These are phyloP conservation scores for Rauvolfia tetraphylla DNA, from an alignment of 257 asterid genomes.

Conservation along the genomic window DNA sequence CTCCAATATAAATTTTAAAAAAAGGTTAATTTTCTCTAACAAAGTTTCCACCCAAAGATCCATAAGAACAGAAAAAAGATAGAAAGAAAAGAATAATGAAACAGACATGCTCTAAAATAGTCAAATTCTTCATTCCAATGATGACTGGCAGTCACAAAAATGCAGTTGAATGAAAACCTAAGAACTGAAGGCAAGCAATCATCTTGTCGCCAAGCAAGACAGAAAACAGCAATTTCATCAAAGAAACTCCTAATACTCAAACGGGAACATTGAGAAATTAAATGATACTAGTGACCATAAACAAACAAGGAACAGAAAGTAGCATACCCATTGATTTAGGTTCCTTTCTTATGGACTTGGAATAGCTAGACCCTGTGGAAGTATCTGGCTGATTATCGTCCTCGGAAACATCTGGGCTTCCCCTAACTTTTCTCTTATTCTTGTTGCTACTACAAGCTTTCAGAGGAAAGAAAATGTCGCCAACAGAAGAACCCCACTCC, in stretches of 20 bases:
- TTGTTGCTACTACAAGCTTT: conserved; percentile 32
- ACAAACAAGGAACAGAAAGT: not conserved
- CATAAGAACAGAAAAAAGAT: too few species aligned
- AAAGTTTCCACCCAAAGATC: not conserved
- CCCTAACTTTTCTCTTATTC: conserved; percentile 62
- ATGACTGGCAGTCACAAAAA: not conserved
- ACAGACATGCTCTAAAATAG: not conserved
- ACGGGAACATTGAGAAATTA: not conserved
- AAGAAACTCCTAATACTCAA: not conserved
- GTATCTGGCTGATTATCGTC: conserved; percentile 29
- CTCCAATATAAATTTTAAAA: not conserved
- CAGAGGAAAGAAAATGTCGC: conserved; percentile 75
- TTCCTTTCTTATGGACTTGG: conserved; percentile 32
- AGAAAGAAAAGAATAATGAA: too few species aligned
- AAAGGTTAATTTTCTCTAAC: not conserved
- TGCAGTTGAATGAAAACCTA: not conserved
- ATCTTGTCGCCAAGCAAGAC: not conserved
- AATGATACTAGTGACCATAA: not conserved
- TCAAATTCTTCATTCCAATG: not conserved
- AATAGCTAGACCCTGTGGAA: conserved; percentile 22
- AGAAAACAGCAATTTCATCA: not conserved
- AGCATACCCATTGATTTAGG: conserved; percentile 40
- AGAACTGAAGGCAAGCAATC: not conserved
- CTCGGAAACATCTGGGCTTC: conserved; percentile 17
- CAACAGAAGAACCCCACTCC: conserved; percentile 46